phyloP scores from a whole-genome alignment of 1,284 basidiomycete species.

The Farysia itapuensis region DNA sequence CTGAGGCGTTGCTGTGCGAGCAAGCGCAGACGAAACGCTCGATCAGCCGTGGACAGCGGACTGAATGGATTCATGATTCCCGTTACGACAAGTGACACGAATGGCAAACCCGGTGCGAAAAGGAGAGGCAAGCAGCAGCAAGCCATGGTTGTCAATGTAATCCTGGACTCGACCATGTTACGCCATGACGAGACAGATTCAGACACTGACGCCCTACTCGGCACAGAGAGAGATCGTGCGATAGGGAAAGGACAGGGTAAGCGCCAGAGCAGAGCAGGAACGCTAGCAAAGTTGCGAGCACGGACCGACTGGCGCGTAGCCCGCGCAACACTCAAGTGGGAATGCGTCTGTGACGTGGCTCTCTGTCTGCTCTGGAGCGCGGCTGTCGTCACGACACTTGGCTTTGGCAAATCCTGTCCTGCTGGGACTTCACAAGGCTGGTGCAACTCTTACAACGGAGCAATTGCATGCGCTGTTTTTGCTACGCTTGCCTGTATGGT shows the following conservation, averaged over 20 bases:
- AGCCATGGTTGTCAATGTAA: conserved; percentile 44
- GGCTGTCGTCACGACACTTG: conserved; percentile 30
- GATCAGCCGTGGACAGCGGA: no score
- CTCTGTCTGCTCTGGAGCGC: conserved; percentile 35
- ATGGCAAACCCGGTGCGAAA: not conserved
- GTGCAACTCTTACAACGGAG: conserved; percentile 46
- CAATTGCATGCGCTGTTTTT: conserved; percentile 36
- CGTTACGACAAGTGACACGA: no score
- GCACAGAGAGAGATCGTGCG: conserved; percentile 11
- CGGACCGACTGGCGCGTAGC: conserved; percentile 35
- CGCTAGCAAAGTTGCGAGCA: conserved; percentile 32
- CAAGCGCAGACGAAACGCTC: no score
- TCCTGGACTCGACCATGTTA: conserved; percentile 41
- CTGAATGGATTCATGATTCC: no score
- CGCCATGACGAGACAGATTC: conserved; percentile 17
- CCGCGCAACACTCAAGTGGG: conserved; percentile 32
- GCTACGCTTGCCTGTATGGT: conserved; percentile 12
- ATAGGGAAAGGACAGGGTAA: conserved; percentile 16
- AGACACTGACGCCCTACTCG: conserved; percentile 10
- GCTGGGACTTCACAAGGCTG: conserved; percentile 31
- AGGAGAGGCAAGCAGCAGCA: conserved; percentile 2
- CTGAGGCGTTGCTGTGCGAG: conserved; percentile 32
- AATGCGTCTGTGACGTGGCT: conserved; percentile 34
- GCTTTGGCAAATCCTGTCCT: conserved; percentile 32
- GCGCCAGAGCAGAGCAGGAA: conserved; percentile 7